Evolutionary conservation across 257 asterid species (phyloP), one percentile per base, ranked within the genome.

Genomic region (Lycium ferocissimum): DNA sequence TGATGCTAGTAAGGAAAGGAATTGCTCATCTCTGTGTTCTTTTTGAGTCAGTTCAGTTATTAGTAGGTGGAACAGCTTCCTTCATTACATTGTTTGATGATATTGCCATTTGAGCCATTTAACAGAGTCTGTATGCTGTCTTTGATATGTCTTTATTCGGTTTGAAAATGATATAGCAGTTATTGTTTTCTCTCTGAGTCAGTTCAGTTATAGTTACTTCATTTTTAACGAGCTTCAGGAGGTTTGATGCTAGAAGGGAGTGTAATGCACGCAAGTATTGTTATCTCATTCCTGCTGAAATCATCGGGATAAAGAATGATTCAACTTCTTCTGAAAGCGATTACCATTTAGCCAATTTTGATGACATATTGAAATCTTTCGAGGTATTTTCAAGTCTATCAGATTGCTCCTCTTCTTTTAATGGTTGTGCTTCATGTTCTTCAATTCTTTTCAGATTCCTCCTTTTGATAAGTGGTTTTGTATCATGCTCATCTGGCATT

Each of bases 211-310:
- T 53, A 22, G 63, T 53, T 54, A 14, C 38, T 76, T 76, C 82
- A 76, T 76, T 76, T 76, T 26, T 7, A 51, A 76, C 5, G 82
- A 51, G 81, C 47, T 84, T 84, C 92, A 96, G 98, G 95, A 93
- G 97, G 88, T 95, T 96, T 90, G 97, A 96, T 86, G 93, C 94
- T 51, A 94, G 99, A 84, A 91, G 91, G 82, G 99, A 96, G 91
- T 95, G 98, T 84, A 89, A 82, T 86, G 85, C 94, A 73, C 97
- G 98, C 85, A 93, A 92, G 87, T 96, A 96, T 88, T 91, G 95
- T 22, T 96, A 96, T 89, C 97, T 96, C 76, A 95, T 96, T 83
- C 99, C 99, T 26, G 93, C 94, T 83, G 97, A 94, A 73, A 80
- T 95, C 58, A 95, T 96, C 72, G 99, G 99, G 87, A 90, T 96